These are phyloP conservation scores for Neocallimastix lanati DNA, from an alignment of 192 early-diverging fungal species.

Conservation along the genomic window DNA sequence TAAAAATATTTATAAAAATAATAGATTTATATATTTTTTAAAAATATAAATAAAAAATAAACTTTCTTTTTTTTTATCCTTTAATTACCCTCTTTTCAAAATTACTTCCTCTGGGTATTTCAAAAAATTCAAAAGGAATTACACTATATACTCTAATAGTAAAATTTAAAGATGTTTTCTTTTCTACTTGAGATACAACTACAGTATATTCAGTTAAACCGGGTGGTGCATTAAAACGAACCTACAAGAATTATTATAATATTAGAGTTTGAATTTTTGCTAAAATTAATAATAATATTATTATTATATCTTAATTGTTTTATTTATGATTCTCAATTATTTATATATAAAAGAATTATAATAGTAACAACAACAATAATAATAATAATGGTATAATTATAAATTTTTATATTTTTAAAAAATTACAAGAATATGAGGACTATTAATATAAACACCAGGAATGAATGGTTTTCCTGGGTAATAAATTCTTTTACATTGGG, in stretches of 20 bases:
- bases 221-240: slow-evolving; percentile 40
- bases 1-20: too few species aligned
- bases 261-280: too few species aligned
- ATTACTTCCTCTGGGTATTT: slow-evolving; percentile 37
- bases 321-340: too few species aligned
- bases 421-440: slow-evolving; percentile 55
- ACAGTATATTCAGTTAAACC: slow-evolving; percentile 45
- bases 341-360: too few species aligned
- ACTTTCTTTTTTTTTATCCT: too few species aligned
- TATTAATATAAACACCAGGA: slow-evolving; percentile 72
- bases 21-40: too few species aligned
- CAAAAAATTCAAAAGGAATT: slow-evolving; percentile 36
- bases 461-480: slow-evolving; percentile 42
- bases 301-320: too few species aligned
- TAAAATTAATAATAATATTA: too few species aligned
- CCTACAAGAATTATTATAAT: slow-evolving; percentile 6
- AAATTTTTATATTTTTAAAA: too few species aligned
- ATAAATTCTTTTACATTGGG: slow-evolving; percentile 40
- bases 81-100: slow-evolving; percentile 35
- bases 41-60: too few species aligned
- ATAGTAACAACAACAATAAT: too few species aligned
- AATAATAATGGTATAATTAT: too few species aligned
- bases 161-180: slow-evolving; percentile 47
- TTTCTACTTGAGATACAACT: slow-evolving; percentile 66
- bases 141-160: slow-evolving; percentile 50